Conservation (phyloP, 768 basidiomycete species). For the Trametes cubensis region DNA sequence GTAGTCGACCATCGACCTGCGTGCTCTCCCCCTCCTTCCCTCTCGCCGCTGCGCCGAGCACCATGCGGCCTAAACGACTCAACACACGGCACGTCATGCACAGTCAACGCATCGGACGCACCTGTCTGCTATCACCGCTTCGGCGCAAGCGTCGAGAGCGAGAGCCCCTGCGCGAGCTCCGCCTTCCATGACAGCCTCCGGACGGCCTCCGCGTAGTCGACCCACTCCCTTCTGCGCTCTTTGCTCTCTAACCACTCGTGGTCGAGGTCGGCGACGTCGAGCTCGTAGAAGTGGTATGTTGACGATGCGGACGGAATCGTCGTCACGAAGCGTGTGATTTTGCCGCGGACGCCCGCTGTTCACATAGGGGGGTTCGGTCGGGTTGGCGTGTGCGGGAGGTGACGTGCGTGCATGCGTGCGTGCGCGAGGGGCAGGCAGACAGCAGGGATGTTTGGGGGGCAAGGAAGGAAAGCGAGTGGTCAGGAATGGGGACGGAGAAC, state of each 20-base stretch:
- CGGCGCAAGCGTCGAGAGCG: conserved; percentile 70
- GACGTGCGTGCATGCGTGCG: conserved; percentile 24
- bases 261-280: conserved; percentile 78
- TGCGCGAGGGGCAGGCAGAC: conserved; percentile 30
- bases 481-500: conserved; percentile 56
- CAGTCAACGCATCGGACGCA: background rate
- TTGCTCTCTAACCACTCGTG: conserved; percentile 79
- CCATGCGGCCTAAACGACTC: background rate
- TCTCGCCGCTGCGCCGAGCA: background rate
- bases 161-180: conserved; percentile 79
- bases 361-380: conserved; percentile 29
- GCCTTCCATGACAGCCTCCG: conserved; percentile 78
- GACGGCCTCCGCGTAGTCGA: conserved; percentile 82
- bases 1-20: background rate
- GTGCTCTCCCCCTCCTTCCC: background rate
- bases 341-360: conserved; percentile 87
- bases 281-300: conserved; percentile 89
- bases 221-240: conserved; percentile 85
- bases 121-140: conserved; percentile 41
- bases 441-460: conserved; percentile 34
- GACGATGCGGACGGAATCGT: conserved; percentile 79
- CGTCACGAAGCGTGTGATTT: conserved; percentile 80
- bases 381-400: conserved; percentile 25
- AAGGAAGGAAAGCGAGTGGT: conserved; percentile 30
- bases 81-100: background rate